Conservation (phyloP, 2,329 filamentous ascomycete genomes). For the Aschersonia sp. region DNA sequence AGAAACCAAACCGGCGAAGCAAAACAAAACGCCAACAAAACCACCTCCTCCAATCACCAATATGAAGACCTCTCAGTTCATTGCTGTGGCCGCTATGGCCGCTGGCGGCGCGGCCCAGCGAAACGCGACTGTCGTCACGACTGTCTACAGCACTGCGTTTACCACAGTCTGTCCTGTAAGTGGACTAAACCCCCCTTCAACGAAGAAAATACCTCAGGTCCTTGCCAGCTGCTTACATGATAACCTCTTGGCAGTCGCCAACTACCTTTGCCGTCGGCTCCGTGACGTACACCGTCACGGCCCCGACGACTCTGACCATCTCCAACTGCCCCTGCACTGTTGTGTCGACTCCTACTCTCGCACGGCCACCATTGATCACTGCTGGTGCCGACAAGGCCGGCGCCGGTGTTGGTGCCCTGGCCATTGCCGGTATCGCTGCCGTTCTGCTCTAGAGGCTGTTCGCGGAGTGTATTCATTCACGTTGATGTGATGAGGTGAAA, state of each 20-base stretch:
- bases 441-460: constrained; percentile 14
- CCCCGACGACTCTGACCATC: constrained; percentile 27
- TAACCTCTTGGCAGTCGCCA: constrained; percentile 7
- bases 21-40: background rate
- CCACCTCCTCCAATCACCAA: constrained; percentile 5
- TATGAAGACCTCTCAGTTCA: constrained; percentile 20
- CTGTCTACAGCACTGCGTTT: constrained; percentile 22
- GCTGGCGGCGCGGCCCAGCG: constrained; percentile 1
- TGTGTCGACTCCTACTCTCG: background rate
- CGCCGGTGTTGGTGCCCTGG: constrained; percentile 20
- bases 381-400: constrained; percentile 21
- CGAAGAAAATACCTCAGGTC: background rate
- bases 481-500: too few species aligned
- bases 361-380: constrained; percentile 11
- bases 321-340: constrained; percentile 33
- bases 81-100: constrained; percentile 8
- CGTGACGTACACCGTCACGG: constrained; percentile 28
- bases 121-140: constrained; percentile 13
- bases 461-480: too few species aligned
- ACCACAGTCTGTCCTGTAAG: constrained; percentile 29
- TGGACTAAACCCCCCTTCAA: background rate
- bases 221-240: background rate
- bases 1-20: background rate
- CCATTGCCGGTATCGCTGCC: constrained; percentile 23
- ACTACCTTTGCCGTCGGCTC: constrained; percentile 22